Evolutionary conservation across 139 green algal genomes (phyloP).

Genomic region (Chlamydomonas urium): DNA sequence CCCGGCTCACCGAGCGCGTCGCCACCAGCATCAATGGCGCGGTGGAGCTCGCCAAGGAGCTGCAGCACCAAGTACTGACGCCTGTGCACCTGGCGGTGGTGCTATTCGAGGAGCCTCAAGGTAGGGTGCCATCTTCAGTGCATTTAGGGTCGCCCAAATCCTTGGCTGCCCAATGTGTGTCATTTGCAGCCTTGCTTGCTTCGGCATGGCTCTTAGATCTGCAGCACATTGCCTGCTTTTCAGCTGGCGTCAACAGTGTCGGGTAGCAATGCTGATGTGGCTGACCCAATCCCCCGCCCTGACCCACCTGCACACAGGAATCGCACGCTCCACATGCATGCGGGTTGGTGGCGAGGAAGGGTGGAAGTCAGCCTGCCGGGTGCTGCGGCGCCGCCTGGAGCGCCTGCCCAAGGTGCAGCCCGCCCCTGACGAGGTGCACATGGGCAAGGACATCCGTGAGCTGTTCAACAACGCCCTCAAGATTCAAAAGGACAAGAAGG

Average conservation of each 20-base stretch:
- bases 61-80: conserved; percentile 50
- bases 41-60: conserved; percentile 50
- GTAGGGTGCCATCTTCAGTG: too few relatives aligned
- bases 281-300: not conserved
- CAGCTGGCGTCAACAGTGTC: not conserved
- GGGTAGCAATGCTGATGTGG: not conserved
- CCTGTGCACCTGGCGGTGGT: conserved; percentile 62
- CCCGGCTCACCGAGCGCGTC: conserved; percentile 59
- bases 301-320: conserved; percentile 9
- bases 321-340: conserved; percentile 14
- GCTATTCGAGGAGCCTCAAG: conserved; percentile 67
- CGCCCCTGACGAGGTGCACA: conserved; percentile 22
- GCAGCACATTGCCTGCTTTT: not conserved
- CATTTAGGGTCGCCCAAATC: too few relatives aligned
- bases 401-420: conserved; percentile 46
- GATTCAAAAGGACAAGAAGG: conserved; percentile 62
- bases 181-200: too few relatives aligned
- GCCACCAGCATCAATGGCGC: conserved; percentile 33
- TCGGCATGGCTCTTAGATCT: not conserved
- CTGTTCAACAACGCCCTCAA: conserved; percentile 53
- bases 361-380: conserved; percentile 34
- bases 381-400: conserved; percentile 54
- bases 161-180: too few relatives aligned
- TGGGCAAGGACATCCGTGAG: conserved; percentile 39
- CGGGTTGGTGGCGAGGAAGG: conserved; percentile 45